Conservation (phyloP, 495 filamentous ascomycete species). For the Chaetomium tenue region DNA sequence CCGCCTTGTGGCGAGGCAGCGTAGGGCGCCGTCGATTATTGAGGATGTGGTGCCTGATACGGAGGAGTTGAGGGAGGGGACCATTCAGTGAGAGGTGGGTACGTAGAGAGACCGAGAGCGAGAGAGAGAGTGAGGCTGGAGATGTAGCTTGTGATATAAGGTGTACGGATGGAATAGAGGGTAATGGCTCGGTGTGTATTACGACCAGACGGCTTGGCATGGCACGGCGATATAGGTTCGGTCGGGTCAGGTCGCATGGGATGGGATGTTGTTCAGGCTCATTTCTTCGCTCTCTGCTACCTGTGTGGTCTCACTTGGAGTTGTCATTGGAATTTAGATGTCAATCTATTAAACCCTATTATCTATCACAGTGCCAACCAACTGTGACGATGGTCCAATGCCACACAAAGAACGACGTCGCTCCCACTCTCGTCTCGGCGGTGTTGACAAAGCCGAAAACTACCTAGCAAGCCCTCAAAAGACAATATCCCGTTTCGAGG, state of each 20-base stretch:
- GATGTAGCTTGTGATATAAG: neutral
- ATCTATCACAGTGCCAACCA: no score
- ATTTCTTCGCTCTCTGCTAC: neutral
- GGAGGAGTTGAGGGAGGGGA: slow-evolving; percentile 37
- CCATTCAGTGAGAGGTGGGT: slow-evolving; percentile 33
- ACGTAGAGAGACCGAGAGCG: no score
- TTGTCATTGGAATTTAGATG: neutral
- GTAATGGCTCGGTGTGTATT: neutral
- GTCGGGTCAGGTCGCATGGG: neutral
- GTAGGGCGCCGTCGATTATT: slow-evolving; percentile 27
- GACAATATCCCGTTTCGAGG: neutral
- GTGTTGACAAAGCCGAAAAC: no score
- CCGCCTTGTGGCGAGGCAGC: neutral
- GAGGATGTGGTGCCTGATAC: slow-evolving; percentile 37
- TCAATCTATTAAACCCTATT: neutral
- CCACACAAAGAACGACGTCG: no score
- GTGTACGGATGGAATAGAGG: neutral
- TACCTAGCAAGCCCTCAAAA: no score
- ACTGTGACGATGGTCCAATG: no score
- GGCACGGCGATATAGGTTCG: slow-evolving; percentile 7
- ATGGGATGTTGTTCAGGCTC: neutral
- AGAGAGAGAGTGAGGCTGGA: no score
- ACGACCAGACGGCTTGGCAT: neutral
- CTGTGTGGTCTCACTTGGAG: neutral
- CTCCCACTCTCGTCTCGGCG: no score